A percentile compares a stretch with the other conserved stretches of the same genome.
These are phyloP conservation scores for Biancaea sappan DNA, from an alignment of 306 rosid genomes.

Conservation along the genomic window DNA sequence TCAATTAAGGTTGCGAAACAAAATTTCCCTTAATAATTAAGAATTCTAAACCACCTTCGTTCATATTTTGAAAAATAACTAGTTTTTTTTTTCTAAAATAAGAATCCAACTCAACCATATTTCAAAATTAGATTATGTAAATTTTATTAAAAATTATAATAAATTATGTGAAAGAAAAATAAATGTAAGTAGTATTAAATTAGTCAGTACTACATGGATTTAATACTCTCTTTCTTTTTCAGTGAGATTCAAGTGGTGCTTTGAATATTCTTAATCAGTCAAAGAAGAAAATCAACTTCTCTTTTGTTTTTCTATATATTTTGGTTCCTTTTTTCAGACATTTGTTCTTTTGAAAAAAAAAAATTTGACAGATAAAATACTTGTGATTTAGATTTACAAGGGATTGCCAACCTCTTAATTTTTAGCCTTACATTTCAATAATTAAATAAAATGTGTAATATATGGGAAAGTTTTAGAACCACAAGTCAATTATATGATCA, in stretches of 20 bases:
- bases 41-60: too few species aligned
- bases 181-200: too few species aligned
- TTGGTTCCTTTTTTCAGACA: too few species aligned
- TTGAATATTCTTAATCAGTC: neutral
- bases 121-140: too few species aligned
- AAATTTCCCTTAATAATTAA: too few species aligned
- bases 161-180: too few species aligned
- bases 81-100: too few species aligned
- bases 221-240: neutral
- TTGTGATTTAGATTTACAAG: neutral
- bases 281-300: neutral
- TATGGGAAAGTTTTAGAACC: neutral
- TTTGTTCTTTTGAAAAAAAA: neutral
- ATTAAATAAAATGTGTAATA: neutral
- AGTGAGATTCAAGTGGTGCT: neutral
- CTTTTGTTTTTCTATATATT: too few species aligned
- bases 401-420: neutral
- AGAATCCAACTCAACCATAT: too few species aligned
- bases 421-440: neutral
- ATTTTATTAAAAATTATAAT: too few species aligned
- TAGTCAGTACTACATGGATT: neutral
- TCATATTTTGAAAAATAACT: too few species aligned
- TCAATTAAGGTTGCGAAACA: neutral
- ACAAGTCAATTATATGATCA: neutral
- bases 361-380: too few species aligned